These are phyloP conservation scores for Dioscorea dumetorum DNA, from an alignment of 106 monocot species.

Conservation along the genomic window DNA sequence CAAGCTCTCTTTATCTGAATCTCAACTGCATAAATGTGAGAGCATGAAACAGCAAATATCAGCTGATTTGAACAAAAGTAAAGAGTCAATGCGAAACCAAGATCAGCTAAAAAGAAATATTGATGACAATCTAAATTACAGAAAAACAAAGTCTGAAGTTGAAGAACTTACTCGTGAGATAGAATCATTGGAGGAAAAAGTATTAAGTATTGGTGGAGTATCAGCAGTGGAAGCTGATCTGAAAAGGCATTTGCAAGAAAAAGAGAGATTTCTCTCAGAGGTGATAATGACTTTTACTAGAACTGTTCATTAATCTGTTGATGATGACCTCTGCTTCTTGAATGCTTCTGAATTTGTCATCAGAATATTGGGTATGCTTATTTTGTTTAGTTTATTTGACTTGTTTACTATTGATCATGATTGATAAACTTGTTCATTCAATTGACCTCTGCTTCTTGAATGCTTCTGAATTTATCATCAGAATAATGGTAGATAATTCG, in stretches of 20 bases:
- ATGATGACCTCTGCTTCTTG: too few relatives aligned
- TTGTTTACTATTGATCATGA: too few relatives aligned
- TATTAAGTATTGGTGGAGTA: conserved; percentile 53
- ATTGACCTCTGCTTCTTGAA: too few relatives aligned
- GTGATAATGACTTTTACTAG: conserved; percentile 21
- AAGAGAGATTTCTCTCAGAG: conserved; percentile 94
- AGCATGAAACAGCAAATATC: conserved; percentile 46
- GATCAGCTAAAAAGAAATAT: conserved; percentile 92
- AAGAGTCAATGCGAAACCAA: conserved; percentile 65
- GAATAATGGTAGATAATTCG: too few relatives aligned
- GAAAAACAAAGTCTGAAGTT: conserved; percentile 89
- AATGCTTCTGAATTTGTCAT: too few relatives aligned
- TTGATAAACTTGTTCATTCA: too few relatives aligned
- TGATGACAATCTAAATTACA: conserved; percentile 92
- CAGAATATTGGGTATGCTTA: too few relatives aligned
- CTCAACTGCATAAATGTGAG: conserved; percentile 65
- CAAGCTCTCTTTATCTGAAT: conserved; percentile 40
- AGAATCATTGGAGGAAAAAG: conserved; percentile 67
- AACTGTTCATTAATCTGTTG: not conserved
- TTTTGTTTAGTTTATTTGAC: too few relatives aligned
- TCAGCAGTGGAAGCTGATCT: conserved; percentile 64
- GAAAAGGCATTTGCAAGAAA: conserved; percentile 76
- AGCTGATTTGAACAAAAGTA: conserved; percentile 69
- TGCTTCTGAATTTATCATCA: too few relatives aligned
- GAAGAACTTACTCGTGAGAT: conserved; percentile 70